These are phyloP conservation scores for Pyrus hybrid DNA, from an alignment of 331 rosid species.

Conservation along the genomic window DNA sequence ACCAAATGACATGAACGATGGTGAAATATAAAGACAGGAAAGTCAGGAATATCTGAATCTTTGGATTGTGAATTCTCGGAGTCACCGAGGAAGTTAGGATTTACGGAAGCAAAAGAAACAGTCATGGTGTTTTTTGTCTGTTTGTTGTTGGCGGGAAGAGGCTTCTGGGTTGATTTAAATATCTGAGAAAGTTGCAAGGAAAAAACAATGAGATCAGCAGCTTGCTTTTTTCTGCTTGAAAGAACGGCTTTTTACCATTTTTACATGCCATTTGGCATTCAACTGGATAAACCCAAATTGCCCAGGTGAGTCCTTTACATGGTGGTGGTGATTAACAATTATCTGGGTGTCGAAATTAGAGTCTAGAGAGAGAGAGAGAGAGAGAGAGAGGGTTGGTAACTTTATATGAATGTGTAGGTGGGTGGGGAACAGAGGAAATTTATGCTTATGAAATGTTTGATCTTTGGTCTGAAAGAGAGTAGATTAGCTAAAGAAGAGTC, in stretches of 20 bases:
- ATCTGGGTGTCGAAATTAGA: neutral
- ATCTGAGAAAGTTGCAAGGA: neutral
- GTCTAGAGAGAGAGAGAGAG: too few species aligned
- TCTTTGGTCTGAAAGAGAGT: constrained; percentile 4
- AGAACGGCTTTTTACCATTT: constrained; percentile 11
- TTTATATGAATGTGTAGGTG: neutral
- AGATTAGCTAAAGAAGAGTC: neutral
- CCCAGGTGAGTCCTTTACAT: constrained; percentile 25
- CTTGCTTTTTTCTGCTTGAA: neutral
- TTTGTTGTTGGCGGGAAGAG: constrained; percentile 6
- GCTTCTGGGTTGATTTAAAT: neutral
- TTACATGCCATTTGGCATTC: constrained; percentile 20
- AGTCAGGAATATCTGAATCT: constrained; percentile 21
- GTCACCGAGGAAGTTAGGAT: constrained; percentile 10
- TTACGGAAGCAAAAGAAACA: neutral
- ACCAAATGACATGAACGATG: neutral
- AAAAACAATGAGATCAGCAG: constrained; percentile 12
- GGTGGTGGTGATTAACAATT: neutral
- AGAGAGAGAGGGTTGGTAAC: neutral
- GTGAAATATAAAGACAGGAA: neutral
- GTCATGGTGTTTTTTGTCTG: constrained; percentile 26
- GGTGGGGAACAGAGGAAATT: neutral
- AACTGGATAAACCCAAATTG: constrained; percentile 14
- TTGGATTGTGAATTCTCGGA: constrained; percentile 8
- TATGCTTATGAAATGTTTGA: constrained; percentile 15